phyloP scores from a whole-genome alignment of 2,329 filamentous ascomycete genomes.

The Ascochyta rabiei region DNA sequence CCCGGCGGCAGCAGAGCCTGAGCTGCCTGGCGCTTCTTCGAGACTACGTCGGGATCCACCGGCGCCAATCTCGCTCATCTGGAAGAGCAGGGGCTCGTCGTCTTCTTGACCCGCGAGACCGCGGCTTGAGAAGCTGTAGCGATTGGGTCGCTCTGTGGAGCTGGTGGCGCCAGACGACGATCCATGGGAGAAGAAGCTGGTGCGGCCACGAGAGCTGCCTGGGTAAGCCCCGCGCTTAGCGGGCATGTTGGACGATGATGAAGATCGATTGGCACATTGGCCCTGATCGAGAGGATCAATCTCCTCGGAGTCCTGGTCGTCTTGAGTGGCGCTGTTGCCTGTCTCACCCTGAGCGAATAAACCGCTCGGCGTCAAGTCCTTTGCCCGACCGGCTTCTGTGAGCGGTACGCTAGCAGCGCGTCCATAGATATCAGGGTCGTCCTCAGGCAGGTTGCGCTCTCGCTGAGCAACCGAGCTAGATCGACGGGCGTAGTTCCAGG shows the following conservation, averaged over 20 bases:
- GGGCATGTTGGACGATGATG: constrained; percentile 38
- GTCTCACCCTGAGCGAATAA: constrained; percentile 57
- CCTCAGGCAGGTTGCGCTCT: constrained; percentile 66
- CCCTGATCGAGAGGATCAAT: constrained; percentile 36
- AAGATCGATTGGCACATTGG: constrained; percentile 24
- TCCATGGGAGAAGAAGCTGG: constrained; percentile 39
- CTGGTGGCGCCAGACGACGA: constrained; percentile 44
- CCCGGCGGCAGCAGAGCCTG: constrained; percentile 33
- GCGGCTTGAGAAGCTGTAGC: constrained; percentile 55
- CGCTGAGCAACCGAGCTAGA: constrained; percentile 73
- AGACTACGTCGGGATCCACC: constrained; percentile 45
- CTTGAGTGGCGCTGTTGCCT: constrained; percentile 36
- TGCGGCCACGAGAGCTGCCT: constrained; percentile 34
- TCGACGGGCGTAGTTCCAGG: constrained; percentile 58
- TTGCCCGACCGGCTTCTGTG: constrained; percentile 58
- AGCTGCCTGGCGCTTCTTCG: constrained; percentile 43
- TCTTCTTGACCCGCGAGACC: constrained; percentile 55
- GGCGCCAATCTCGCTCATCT: constrained; percentile 71
- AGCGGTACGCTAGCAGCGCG: constrained; percentile 72
- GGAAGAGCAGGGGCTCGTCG: constrained; percentile 74
- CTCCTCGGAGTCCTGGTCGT: constrained; percentile 22
- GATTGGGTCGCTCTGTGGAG: constrained; percentile 43
- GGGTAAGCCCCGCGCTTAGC: constrained; percentile 36
- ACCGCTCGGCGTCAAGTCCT: constrained; percentile 65
- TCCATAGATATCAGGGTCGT: constrained; percentile 64